Conservation (phyloP, 2,329 filamentous ascomycete genomes). For the Annulohypoxylon truncatum region DNA sequence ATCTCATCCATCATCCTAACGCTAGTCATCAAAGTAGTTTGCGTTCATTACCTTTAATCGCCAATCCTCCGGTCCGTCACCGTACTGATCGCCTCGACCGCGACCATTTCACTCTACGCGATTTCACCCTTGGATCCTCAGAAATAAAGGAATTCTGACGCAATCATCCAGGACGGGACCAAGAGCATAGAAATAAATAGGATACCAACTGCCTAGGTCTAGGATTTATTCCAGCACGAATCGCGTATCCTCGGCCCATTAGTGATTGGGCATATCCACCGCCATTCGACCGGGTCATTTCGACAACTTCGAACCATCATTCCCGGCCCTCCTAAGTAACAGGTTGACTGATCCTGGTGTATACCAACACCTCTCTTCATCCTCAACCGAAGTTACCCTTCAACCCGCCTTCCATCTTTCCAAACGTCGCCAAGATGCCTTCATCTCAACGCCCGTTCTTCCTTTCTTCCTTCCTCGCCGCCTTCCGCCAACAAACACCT, state of each 20-base stretch:
- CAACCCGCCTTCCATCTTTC: neutral
- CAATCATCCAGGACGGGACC: neutral
- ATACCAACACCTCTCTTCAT: neutral
- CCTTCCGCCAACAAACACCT: conserved; percentile 48
- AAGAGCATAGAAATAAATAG: neutral
- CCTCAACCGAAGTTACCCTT: neutral
- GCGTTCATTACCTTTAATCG: neutral
- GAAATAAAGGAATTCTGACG: neutral
- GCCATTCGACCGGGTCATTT: conserved; percentile 8
- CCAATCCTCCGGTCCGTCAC: neutral
- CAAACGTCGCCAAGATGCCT: conserved; percentile 41
- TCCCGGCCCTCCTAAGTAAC: neutral
- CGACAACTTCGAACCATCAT: conserved; percentile 1
- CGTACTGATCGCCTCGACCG: conserved; percentile 23
- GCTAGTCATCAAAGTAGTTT: neutral
- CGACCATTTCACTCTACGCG: conserved; percentile 4
- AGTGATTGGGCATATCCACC: neutral
- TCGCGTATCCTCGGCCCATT: conserved; percentile 14
- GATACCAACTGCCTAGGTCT: neutral
- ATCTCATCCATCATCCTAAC: conserved; percentile 13
- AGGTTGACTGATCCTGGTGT: neutral
- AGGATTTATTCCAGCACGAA: conserved; percentile 2
- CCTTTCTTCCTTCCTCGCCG: conserved; percentile 51
- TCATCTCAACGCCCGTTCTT: conserved; percentile 52
- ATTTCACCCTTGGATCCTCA: neutral